Conservation (phyloP, 2,329 filamentous ascomycete species). For the Elsinoe necatrix region DNA sequence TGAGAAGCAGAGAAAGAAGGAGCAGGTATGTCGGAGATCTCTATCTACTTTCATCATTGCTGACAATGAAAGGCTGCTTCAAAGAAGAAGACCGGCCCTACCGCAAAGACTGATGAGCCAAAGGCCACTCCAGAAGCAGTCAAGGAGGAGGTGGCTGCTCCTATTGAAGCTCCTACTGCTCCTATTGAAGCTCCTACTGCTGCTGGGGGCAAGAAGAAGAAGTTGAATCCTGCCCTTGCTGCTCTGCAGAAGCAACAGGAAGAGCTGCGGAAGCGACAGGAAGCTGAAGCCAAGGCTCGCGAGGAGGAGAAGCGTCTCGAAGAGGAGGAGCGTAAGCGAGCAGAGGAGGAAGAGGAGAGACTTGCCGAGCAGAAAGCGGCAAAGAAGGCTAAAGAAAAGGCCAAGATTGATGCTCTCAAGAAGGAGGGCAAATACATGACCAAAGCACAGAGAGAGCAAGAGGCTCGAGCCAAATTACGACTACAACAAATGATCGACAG, state of each 20-base stretch:
- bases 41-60: background rate
- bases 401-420: conserved; percentile 78
- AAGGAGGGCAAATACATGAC: conserved; percentile 80
- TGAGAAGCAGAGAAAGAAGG: conserved; percentile 97
- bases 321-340: conserved; percentile 56
- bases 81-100: conserved; percentile 64
- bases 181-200: conserved; percentile 31
- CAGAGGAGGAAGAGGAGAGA: conserved; percentile 60
- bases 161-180: conserved; percentile 30
- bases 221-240: conserved; percentile 66
- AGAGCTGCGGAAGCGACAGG: conserved; percentile 56
- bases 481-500: conserved; percentile 78
- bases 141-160: conserved; percentile 43
- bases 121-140: conserved; percentile 33
- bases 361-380: conserved; percentile 64
- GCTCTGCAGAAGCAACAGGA: conserved; percentile 77
- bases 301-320: conserved; percentile 58
- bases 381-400: conserved; percentile 81
- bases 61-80: conserved; percentile 52
- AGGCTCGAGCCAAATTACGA: conserved; percentile 68
- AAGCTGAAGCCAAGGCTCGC: conserved; percentile 50
- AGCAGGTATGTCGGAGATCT: conserved; percentile 56
- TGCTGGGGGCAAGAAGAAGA: conserved; percentile 72
- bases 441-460: conserved; percentile 76
- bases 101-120: conserved; percentile 28